A percentile compares a stretch with the other conserved stretches of the same genome.
These are phyloP conservation scores for Dothistroma pini DNA, from an alignment of 2,329 filamentous ascomycete species.

Conservation along the genomic window DNA sequence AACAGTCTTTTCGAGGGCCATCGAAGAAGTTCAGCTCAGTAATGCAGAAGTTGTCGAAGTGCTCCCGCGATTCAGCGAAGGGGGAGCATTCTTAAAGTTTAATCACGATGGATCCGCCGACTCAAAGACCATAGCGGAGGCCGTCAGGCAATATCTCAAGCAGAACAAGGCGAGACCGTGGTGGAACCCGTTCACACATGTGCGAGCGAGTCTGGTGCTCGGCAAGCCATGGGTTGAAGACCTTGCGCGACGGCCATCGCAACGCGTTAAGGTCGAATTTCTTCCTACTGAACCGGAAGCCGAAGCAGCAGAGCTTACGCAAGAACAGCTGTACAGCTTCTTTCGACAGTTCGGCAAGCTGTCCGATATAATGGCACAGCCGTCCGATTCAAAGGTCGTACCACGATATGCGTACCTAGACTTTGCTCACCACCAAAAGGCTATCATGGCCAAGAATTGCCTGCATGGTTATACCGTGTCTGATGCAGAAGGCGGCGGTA, in stretches of 20 bases:
- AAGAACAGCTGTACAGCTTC: constrained; percentile 80
- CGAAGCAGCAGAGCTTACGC: constrained; percentile 71
- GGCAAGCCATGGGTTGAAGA: constrained; percentile 95
- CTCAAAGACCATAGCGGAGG: constrained; percentile 56
- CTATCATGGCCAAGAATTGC: constrained; percentile 88
- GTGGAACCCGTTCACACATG: constrained; percentile 77
- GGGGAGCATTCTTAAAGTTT: constrained; percentile 90
- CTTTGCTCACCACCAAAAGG: constrained; percentile 68
- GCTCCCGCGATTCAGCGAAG: constrained; percentile 80
- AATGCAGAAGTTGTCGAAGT: constrained; percentile 71
- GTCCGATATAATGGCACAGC: constrained; percentile 75
- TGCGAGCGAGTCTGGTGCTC: constrained; percentile 69
- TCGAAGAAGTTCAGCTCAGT: constrained; percentile 26
- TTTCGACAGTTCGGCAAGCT: constrained; percentile 92
- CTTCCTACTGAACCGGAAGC: constrained; percentile 67
- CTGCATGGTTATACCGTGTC: constrained; percentile 77
- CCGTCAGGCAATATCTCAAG: constrained; percentile 60
- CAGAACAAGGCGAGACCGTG: constrained; percentile 76
- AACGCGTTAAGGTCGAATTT: constrained; percentile 78
- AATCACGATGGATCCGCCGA: constrained; percentile 50
- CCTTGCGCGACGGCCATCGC: constrained; percentile 74
- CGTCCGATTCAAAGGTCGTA: constrained; percentile 78
- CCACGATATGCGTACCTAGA: constrained; percentile 78
- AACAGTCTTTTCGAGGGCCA: constrained; percentile 48
- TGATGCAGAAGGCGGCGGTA: constrained; percentile 67